Evolutionary conservation across 768 basidiomycete genomes (phyloP), one percentile per base, ranked within the genome.

Genomic region (Collybia mongolica): DNA sequence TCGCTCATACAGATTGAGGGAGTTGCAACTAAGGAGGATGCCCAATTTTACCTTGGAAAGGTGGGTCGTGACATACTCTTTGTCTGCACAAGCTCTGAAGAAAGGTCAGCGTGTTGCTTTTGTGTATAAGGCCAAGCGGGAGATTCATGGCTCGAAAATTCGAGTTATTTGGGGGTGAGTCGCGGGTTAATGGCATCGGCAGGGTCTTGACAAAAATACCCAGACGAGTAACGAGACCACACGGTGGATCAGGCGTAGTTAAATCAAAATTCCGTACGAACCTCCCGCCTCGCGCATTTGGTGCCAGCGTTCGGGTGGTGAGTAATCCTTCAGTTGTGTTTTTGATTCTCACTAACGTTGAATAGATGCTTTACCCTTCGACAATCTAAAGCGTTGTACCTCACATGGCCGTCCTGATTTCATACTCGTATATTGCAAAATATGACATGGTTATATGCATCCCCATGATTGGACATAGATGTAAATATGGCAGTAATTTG

Each of bases 21-120:
- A 65, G 94, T 98, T 50, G 83, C 84, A 57, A 86, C 75, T 64
- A 91, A 94, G 74, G 84, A 96, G 76, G 94, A 96, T 66, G 92
- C 95, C 36, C 88, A 93, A 69, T 96, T 94, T 74, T 99, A 99
- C 82, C 84, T 98, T 55, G 97, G 97, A 67, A 99, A 99, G 89
- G 93, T 97, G 60, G 61, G 82, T 64, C 20, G 20, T 40, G 32
- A 14, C 7, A 9, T 9, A 9, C 3, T 32, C 11, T 32, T 9
- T 2, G 32, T 32, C 15, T 11, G 26, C 42, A 11, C 5, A 18
- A 42, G 18, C 17, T 18, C 44, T 52, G 2, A 44, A 17, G 26
- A 40, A 39, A 20, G 36, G 37, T 19, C 61, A 97, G 94, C 90
- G 96, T 61, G 82, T 99, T 56, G 97, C 97, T 53, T 99, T 88